Conservation (phyloP, 176 grass and related monocot species). For the Avena sativa region DNA sequence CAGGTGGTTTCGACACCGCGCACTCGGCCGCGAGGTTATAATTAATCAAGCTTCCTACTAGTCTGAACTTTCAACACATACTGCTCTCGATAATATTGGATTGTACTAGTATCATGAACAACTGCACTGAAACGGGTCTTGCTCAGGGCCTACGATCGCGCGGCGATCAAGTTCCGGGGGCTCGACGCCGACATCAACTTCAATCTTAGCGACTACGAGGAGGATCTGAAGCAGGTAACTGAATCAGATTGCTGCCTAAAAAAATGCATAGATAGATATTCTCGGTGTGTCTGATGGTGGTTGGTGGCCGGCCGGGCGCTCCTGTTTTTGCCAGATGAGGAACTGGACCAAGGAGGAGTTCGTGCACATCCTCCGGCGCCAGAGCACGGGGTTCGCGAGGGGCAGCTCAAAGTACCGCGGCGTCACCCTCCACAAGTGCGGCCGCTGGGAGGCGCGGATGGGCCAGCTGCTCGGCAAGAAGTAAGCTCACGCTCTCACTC, state of each 20-base stretch:
- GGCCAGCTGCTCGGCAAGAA: conserved; percentile 98
- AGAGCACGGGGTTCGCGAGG: conserved; percentile 96
- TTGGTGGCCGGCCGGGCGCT: neutral
- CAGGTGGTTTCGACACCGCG: conserved; percentile 98
- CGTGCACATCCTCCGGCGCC: conserved; percentile 94
- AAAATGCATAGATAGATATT: too few species aligned
- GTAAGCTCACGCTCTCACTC: conserved; percentile 44
- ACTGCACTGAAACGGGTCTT: neutral
- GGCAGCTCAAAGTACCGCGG: conserved; percentile 96
- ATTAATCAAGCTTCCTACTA: neutral
- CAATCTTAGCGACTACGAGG: conserved; percentile 82
- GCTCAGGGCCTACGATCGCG: conserved; percentile 84
- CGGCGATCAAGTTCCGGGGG: conserved; percentile 95
- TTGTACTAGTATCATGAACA: neutral
- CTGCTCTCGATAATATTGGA: neutral
- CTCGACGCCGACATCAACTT: conserved; percentile 98
- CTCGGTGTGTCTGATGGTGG: neutral
- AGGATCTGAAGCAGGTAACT: conserved; percentile 87
- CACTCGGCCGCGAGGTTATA: conserved; percentile 84
- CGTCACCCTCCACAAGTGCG: conserved; percentile 96
- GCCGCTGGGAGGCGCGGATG: conserved; percentile 98
- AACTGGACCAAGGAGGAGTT: conserved; percentile 97
- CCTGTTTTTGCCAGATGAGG: conserved; percentile 62
- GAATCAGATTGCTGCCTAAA: neutral
- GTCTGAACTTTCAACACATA: neutral